Evolutionary conservation across 176 grass and related monocot species (phyloP).

Genomic region (Olyra latifolia): DNA sequence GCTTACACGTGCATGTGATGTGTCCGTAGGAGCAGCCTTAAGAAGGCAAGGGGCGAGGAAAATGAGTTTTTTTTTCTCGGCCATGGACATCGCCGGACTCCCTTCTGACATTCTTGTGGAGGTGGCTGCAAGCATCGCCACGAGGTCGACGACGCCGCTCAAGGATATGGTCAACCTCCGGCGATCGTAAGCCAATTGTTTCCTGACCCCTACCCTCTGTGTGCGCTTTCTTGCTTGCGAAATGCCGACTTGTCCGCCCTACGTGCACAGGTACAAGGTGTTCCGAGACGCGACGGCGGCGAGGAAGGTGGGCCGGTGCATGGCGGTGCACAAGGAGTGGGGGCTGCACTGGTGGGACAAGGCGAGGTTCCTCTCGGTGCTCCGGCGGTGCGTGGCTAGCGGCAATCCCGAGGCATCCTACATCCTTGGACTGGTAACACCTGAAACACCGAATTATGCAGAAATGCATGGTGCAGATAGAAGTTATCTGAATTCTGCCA

Average conservation of each 20-base stretch:
- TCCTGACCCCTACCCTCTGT: background rate
- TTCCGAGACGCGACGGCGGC: slow-evolving; percentile 28
- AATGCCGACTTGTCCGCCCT: background rate
- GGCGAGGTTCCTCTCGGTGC: slow-evolving; percentile 34
- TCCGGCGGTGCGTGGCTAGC: slow-evolving; percentile 35
- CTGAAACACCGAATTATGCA: background rate
- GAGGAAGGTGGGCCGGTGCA: slow-evolving; percentile 34
- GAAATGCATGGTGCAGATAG: background rate
- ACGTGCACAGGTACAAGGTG: slow-evolving; percentile 33
- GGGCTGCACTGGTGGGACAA: slow-evolving; percentile 52
- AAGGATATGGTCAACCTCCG: slow-evolving; percentile 32
- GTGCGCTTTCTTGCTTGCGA: background rate
- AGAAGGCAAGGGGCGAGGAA: slow-evolving; percentile 24
- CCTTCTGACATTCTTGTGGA: slow-evolving; percentile 42
- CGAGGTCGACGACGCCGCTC: slow-evolving; percentile 25
- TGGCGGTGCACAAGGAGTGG: slow-evolving; percentile 48
- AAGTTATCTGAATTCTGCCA: background rate
- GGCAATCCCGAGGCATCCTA: slow-evolving; percentile 42
- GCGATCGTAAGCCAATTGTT: slow-evolving; percentile 37
- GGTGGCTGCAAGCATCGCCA: slow-evolving; percentile 29
- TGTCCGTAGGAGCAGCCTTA: slow-evolving; percentile 18
- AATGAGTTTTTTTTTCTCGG: background rate
- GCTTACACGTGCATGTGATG: slow-evolving; percentile 27
- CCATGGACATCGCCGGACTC: slow-evolving; percentile 31
- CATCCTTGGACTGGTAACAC: slow-evolving; percentile 44